Evolutionary conservation across 1,284 basidiomycete species (phyloP), one percentile per base, ranked within the genome.

Genomic region (Apiotrichum gracile): DNA sequence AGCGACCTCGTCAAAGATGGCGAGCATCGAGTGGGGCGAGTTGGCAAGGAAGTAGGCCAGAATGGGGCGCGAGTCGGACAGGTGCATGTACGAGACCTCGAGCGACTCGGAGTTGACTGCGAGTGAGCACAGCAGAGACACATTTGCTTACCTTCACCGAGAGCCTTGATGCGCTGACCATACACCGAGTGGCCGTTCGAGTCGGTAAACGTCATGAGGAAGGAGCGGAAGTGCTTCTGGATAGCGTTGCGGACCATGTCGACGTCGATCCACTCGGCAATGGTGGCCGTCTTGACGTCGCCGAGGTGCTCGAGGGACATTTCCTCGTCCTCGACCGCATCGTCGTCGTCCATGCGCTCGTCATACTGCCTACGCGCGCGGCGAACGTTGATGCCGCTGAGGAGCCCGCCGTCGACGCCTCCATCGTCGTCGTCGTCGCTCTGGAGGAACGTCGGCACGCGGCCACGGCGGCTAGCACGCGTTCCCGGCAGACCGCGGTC

Each of bases 21-120:
- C 80, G 26, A 99, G 83, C 86, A 98, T 94, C 12, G 89, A 84
- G 26, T 86, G 81, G 0, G 96, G 96, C 40, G 89, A 91, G 75
- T 97, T 97, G 66, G 88, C 91, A 42, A 99, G 81, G 79, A 98
- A 98, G 74, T 94, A 98, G 31, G 94, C 93, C 26, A 99, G 81
- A 62, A 97, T 92, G 13, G 94, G 88, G 65, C 96, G 96, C 21
- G 90, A 87, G 55, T 86, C 78, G 1, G 88, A 86, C 17, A 98
- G 83, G 68, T 99, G 91, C 19, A 91, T 81, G 74, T 93, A 98
- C 0, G 92, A 97, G 19, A 98, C 87, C 74, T 98, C 94, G 54
- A 99, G 83, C 2, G 93, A 97, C 76, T 98, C 96, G 31, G 91
- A 85, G 76, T 99, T 98, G 70, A 86, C 91, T 44, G 42, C 26